Evolutionary conservation across 2,329 filamentous ascomycete species (phyloP).

Genomic region (Mycogone perniciosa): DNA sequence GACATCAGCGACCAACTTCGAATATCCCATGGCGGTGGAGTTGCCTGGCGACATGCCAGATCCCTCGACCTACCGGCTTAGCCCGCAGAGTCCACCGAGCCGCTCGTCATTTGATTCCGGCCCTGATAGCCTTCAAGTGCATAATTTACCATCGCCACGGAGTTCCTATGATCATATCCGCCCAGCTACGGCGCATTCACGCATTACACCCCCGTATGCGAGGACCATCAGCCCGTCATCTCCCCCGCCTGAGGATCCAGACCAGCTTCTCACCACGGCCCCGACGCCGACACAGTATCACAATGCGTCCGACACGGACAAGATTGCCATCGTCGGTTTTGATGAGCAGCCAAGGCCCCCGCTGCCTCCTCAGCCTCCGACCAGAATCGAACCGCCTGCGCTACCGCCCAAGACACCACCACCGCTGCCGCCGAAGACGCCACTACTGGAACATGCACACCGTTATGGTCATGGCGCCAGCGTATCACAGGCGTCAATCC

Average conservation of each 20-base stretch:
- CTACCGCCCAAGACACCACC: slow-evolving; percentile 75
- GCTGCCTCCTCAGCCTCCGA: slow-evolving; percentile 20
- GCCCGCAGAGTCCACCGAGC: slow-evolving; percentile 34
- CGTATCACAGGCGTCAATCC: slow-evolving; percentile 33
- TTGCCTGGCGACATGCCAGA: slow-evolving; percentile 50
- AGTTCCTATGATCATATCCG: slow-evolving; percentile 43
- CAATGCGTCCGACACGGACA: slow-evolving; percentile 55
- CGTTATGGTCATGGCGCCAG: slow-evolving; percentile 24
- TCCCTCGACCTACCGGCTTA: slow-evolving; percentile 24
- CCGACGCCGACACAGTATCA: slow-evolving; percentile 55
- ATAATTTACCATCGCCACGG: slow-evolving; percentile 39
- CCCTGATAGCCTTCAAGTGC: slow-evolving; percentile 38
- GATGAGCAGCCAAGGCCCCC: slow-evolving; percentile 50
- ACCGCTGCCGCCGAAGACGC: slow-evolving; percentile 72
- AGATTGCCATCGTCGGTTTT: slow-evolving; percentile 56
- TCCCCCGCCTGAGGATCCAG: slow-evolving; percentile 35
- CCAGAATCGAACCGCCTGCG: slow-evolving; percentile 57
- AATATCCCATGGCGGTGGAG: slow-evolving; percentile 48
- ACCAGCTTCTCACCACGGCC: slow-evolving; percentile 50
- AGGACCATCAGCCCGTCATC: slow-evolving; percentile 25
- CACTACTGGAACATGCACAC: slow-evolving; percentile 47
- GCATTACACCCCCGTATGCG: slow-evolving; percentile 22
- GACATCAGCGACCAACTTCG: slow-evolving; percentile 32
- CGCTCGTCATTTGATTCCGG: slow-evolving; percentile 54
- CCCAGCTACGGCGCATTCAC: slow-evolving; percentile 26